Conservation (phyloP, 2,329 filamentous ascomycete genomes). For the Ceratocystis albifundus region DNA sequence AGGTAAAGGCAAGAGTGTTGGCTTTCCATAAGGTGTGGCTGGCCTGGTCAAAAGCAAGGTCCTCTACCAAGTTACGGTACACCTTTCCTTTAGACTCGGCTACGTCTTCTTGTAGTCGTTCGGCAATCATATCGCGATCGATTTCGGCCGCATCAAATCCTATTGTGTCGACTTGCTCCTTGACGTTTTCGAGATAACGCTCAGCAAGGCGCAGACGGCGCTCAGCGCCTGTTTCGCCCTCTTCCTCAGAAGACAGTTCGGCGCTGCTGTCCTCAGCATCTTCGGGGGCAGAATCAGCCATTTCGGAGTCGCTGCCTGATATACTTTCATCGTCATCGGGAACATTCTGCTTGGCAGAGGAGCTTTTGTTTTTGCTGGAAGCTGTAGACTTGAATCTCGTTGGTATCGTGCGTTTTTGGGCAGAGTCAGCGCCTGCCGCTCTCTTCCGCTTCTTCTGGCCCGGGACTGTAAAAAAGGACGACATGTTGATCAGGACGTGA, state of each 20-base stretch:
- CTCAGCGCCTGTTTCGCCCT: constrained; percentile 80
- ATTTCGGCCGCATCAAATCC: constrained; percentile 93
- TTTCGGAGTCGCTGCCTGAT: constrained; percentile 60
- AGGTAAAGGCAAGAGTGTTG: constrained; percentile 67
- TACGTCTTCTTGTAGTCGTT: constrained; percentile 81
- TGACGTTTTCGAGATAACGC: constrained; percentile 82
- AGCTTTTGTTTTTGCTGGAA: constrained; percentile 3
- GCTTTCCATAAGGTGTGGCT: constrained; percentile 63
- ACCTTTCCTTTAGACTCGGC: constrained; percentile 83
- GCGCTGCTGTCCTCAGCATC: constrained; percentile 35
- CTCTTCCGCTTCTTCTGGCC: constrained; percentile 88
- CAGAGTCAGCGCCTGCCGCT: constrained; percentile 38
- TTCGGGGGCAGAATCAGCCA: constrained; percentile 35
- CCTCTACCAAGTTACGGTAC: constrained; percentile 65
- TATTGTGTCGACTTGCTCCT: constrained; percentile 59
- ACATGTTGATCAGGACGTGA: constrained; percentile 45
- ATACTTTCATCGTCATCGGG: constrained; percentile 59
- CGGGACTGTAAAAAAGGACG: constrained; percentile 88
- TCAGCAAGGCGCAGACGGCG: constrained; percentile 78
- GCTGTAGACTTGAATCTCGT: constrained; percentile 15
- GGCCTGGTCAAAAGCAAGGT: constrained; percentile 58
- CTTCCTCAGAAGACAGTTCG: constrained; percentile 51
- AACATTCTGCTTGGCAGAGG: constrained; percentile 13
- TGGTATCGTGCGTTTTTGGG: constrained; percentile 21
- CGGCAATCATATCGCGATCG: constrained; percentile 82